Evolutionary conservation across 306 rosid species (phyloP), one percentile per base, ranked within the genome.

Genomic region (Sicyos baderoa): DNA sequence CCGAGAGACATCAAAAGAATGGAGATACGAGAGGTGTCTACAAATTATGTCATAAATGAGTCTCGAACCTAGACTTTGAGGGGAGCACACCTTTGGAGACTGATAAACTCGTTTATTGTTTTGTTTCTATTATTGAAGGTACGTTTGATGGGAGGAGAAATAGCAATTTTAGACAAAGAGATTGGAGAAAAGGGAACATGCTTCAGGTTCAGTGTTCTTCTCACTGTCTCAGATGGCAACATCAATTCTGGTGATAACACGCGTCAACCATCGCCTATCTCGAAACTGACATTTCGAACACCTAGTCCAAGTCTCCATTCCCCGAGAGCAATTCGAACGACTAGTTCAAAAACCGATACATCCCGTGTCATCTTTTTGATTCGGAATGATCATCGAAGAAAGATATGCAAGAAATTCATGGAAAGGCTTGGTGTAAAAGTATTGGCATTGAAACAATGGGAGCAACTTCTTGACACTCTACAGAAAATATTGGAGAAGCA

Each of bases 101-200:
- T 6, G 62, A 23, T 23, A 23, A 56, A 11, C 3, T 56, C 7
- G 32, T 68, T 6, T 68, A 3, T 35, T 35, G 40, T 35, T 35
- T 35, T 35, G 35, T 52, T 14, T 45, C 9, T 18, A 44, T 64
- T 21, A 42, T 12, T 50, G 11, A 70, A 87, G 96, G 97, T 89
- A 55, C 86, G 87, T 25, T 75, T 89, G 81, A 92, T 89, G 98
- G 83, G 81, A 62, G 96, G 95, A 52, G 96, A 89, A 14, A 85
- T 89, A 73, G 57, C 47, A 70, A 84, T 92, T 67, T 76, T 85
- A 68, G 96, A 92, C 53, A 92, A 92, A 64, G 89, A 84, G 23
- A 67, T 65, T 0, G 91, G 86, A 0, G 86, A 89, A 64, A 82
- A 70, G 57, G 95, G 95, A 60, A 79, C 89, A 8, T 87, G 95